Evolutionary conservation across 108 stramenopile species (phyloP), one percentile per base, ranked within the genome.

Genomic region (Nannochloropsis gaditana): DNA sequence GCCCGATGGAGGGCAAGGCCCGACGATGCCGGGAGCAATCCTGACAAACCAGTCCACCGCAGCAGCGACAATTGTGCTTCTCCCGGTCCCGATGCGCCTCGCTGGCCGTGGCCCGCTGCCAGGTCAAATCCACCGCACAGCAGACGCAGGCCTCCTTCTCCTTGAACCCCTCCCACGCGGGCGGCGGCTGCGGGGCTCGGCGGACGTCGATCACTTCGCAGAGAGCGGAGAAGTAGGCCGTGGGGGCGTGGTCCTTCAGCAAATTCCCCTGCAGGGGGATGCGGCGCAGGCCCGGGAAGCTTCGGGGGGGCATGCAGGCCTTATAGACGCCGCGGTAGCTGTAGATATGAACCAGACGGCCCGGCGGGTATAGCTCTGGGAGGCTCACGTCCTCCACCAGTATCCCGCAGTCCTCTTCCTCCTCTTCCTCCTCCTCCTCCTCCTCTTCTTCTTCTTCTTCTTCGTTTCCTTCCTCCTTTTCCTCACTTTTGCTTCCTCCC

Each of bases 1-100:
- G 91, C 31, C 98, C 98, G 79, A 96, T 84, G 15, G 93, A 91
- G 41, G 96, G 96, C 82, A 99, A 91, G 1, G 96, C 93, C 5
- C 92, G 89, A 44, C 93, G 92, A 83, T 95, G 95, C 82, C 87
- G 89, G 9, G 95, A 93, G 91, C 98, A 99, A 21, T 95, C 95
- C 86, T 93, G 95, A 87, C 98, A 99, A 47, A 97, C 95, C 45
- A 99, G 92, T 43, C 90, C 87, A 19, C 98, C 98, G 87, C 98
- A 99, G 42, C 93, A 91, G 9, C 96, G 91, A 84, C 98, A 99
- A 85, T 97, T 96, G 85, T 99, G 95, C 88, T 96, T 96, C 86
- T 97, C 97, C 85, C 96, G 86, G 5, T 94, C 94, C 83, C 93
- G 93, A 85, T 97, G 96, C 9, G 97, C 95, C 88, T 96, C 93